Evolutionary conservation across 805 yeast genomes (phyloP).

Genomic region (Metschnikowia borealis): DNA sequence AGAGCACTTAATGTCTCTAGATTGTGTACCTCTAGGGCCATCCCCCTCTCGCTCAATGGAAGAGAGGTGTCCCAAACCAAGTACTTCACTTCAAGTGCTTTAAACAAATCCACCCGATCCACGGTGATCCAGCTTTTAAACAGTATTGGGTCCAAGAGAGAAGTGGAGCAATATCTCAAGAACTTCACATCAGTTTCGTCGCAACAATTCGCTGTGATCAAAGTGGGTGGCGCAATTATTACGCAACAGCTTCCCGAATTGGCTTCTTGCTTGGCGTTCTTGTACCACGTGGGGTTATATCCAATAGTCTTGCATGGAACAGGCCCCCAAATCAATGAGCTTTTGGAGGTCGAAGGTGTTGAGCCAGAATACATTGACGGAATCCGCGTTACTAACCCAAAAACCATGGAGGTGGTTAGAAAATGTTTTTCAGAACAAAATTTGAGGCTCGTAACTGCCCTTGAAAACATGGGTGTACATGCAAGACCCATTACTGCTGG

Average conservation of each 20-base stretch:
- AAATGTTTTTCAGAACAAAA: conserved; percentile 94
- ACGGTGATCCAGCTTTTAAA: conserved; percentile 93
- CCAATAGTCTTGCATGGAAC: conserved; percentile 98
- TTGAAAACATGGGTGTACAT: conserved; percentile 93
- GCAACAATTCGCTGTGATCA: conserved; percentile 97
- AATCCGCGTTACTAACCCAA: conserved; percentile 89
- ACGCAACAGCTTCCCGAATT: conserved; percentile 90
- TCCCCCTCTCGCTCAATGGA: neutral
- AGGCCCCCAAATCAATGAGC: conserved; percentile 96
- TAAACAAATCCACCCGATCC: conserved; percentile 66
- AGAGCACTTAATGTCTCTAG: conserved; percentile 8
- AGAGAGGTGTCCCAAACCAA: conserved; percentile 2
- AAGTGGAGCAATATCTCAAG: conserved; percentile 95
- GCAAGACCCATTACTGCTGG: conserved; percentile 99
- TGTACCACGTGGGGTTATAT: conserved; percentile 94
- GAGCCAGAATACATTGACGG: conserved; percentile 97
- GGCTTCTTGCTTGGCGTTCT: conserved; percentile 92
- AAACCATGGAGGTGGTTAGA: conserved; percentile 95
- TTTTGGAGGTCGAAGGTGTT: conserved; percentile 88
- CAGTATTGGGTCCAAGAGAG: conserved; percentile 95
- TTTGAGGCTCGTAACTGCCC: conserved; percentile 88
- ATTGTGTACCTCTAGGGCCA: neutral
- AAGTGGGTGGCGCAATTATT: conserved; percentile 98
- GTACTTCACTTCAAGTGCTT: conserved; percentile 8
- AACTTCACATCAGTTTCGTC: conserved; percentile 94